A percentile compares a stretch with the other conserved stretches of the same genome.
phyloP scores from a whole-genome alignment of 208 protist genomes.

The Leishmania martiniquensis region DNA sequence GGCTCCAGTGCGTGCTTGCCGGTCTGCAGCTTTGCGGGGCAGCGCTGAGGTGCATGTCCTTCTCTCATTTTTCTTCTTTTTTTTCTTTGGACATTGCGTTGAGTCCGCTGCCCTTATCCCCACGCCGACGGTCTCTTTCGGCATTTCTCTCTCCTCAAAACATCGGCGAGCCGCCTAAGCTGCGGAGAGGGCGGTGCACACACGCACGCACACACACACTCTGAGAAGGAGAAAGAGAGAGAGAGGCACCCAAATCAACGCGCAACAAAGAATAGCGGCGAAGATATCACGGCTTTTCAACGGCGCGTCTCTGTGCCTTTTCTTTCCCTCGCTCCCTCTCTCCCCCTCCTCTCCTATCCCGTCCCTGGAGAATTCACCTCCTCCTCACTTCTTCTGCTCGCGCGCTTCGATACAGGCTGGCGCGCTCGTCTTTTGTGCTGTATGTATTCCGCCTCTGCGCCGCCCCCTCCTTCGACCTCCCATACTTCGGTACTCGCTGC shows the following conservation, averaged over 20 bases:
- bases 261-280: neutral
- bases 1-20: neutral
- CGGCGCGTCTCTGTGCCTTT: neutral
- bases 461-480: neutral
- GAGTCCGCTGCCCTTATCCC: neutral
- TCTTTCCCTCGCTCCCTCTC: slow-evolving; percentile 1
- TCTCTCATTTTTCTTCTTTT: neutral
- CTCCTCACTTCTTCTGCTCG: neutral
- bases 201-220: neutral
- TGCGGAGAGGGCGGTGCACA: neutral
- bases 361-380: neutral
- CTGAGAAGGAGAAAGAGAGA: too few species aligned
- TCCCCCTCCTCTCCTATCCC: neutral
- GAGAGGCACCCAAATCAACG: neutral
- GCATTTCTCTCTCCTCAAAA: neutral
- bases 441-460: neutral
- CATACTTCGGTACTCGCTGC: neutral
- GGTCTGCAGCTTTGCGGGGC: neutral
- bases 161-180: neutral
- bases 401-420: neutral
- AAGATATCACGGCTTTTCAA: neutral
- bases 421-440: neutral
- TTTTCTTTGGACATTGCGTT: neutral
- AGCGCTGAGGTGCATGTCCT: neutral
- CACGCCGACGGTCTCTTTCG: neutral